Evolutionary conservation across 495 filamentous ascomycete species (phyloP).

Genomic region (Xylaria telfairii): DNA sequence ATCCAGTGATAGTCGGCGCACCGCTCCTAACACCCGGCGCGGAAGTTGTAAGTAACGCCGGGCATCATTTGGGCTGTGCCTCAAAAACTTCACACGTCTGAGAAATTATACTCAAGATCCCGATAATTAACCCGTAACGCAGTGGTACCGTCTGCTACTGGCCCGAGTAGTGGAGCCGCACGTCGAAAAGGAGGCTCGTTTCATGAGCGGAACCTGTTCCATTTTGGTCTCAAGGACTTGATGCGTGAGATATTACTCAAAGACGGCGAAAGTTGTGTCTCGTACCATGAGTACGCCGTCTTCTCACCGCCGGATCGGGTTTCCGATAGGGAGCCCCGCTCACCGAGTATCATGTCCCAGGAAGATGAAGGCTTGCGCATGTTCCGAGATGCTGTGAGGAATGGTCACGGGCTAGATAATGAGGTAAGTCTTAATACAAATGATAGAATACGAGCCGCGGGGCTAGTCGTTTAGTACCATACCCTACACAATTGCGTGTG

Average conservation of each 20-base stretch:
- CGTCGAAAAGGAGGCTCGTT: slow-evolving; percentile 22
- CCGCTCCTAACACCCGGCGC: slow-evolving; percentile 36
- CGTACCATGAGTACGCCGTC: slow-evolving; percentile 44
- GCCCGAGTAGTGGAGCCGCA: background rate
- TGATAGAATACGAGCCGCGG: background rate
- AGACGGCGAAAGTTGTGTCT: slow-evolving; percentile 33
- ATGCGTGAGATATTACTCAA: slow-evolving; percentile 28
- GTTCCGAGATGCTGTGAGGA: slow-evolving; percentile 36
- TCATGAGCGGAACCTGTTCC: slow-evolving; percentile 32
- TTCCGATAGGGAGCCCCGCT: slow-evolving; percentile 30
- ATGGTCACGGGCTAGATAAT: slow-evolving; percentile 37
- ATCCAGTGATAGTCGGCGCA: slow-evolving; percentile 31
- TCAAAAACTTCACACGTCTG: background rate
- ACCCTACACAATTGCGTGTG: background rate
- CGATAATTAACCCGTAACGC: background rate
- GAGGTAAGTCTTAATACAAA: slow-evolving; percentile 32
- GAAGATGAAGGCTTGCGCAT: slow-evolving; percentile 33
- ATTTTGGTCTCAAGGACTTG: slow-evolving; percentile 36
- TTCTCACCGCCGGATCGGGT: slow-evolving; percentile 29
- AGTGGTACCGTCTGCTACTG: slow-evolving; percentile 24
- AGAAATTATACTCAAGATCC: background rate
- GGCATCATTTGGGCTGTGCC: background rate
- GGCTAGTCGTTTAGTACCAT: slow-evolving; percentile 9
- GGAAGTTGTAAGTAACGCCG: slow-evolving; percentile 26
- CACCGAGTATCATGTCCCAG: slow-evolving; percentile 40